A percentile compares a stretch with the other conserved stretches of the same genome.
Evolutionary conservation across 1,139 yeast species (phyloP).

Genomic region (Blastobotrys persicus): DNA sequence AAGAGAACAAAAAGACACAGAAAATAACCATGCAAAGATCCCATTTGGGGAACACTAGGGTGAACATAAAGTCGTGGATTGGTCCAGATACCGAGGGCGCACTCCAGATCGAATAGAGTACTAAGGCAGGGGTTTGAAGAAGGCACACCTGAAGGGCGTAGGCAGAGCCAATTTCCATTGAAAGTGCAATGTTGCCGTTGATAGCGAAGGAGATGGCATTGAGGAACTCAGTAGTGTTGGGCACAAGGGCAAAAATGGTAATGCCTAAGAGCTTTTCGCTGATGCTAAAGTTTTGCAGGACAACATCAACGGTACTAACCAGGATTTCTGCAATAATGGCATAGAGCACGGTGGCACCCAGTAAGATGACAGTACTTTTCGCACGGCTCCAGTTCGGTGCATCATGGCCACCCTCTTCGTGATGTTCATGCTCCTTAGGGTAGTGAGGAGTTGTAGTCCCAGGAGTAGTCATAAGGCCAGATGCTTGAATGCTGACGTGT

Average conservation of each 20-base stretch:
- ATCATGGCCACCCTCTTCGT: conserved; percentile 70
- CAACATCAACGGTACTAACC: conserved; percentile 92
- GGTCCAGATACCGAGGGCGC: conserved; percentile 32
- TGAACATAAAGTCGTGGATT: conserved; percentile 54
- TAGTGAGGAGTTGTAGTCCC: conserved; percentile 4
- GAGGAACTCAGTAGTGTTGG: conserved; percentile 93
- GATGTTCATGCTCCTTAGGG: conserved; percentile 7
- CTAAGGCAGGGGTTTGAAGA: conserved; percentile 88
- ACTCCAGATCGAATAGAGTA: conserved; percentile 64
- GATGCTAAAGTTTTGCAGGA: conserved; percentile 69
- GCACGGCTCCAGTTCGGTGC: conserved; percentile 95
- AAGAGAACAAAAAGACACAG: conserved; percentile 85
- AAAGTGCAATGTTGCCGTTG: conserved; percentile 88
- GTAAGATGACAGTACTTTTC: conserved; percentile 79
- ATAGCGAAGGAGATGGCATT: conserved; percentile 97
- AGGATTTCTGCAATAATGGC: conserved; percentile 93
- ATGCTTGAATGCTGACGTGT: conserved; percentile 20
- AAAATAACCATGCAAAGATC: conserved; percentile 84
- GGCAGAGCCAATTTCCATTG: conserved; percentile 96
- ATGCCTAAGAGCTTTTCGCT: conserved; percentile 89
- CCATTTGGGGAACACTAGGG: conserved; percentile 93
- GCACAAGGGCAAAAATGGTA: conserved; percentile 92
- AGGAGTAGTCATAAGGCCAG: background rate
- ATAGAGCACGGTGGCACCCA: conserved; percentile 81
- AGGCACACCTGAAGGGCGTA: conserved; percentile 96